phyloP scores from a whole-genome alignment of 257 asterid genomes.

The Fraxinus pennsylvanica region DNA sequence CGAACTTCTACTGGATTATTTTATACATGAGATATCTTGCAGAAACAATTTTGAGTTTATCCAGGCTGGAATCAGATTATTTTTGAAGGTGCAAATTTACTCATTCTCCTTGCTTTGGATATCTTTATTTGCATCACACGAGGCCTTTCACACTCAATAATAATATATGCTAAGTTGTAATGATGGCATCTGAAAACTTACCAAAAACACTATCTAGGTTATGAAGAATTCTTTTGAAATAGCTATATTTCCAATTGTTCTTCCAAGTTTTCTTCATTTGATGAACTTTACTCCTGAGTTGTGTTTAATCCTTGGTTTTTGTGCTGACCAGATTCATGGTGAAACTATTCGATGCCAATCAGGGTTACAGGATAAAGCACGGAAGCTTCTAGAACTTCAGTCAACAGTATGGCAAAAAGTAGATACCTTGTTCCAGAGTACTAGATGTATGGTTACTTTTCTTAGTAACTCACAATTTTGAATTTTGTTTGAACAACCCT shows the following conservation, averaged over 20 bases:
- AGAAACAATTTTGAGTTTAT: constrained; percentile 79
- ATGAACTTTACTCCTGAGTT: constrained; percentile 9
- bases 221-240: too few species aligned
- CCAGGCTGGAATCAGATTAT: constrained; percentile 78
- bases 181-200: background rate
- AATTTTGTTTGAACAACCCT: constrained; percentile 6
- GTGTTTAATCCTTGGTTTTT: background rate
- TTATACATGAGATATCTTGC: constrained; percentile 63
- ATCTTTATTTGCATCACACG: background rate
- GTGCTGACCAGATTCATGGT: constrained; percentile 73
- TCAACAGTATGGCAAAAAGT: constrained; percentile 75
- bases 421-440: constrained; percentile 69
- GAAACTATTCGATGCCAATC: constrained; percentile 68
- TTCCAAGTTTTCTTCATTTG: constrained; percentile 8
- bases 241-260: background rate
- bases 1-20: constrained; percentile 74
- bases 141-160: background rate
- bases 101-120: background rate
- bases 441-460: constrained; percentile 78
- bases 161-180: background rate
- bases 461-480: constrained; percentile 81
- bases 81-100: constrained; percentile 61
- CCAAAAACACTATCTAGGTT: background rate
- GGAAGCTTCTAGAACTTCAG: constrained; percentile 65
- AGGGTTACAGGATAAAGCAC: constrained; percentile 60